Conservation (phyloP, 805 yeast genomes). For the Isabelozyma heimii region DNA sequence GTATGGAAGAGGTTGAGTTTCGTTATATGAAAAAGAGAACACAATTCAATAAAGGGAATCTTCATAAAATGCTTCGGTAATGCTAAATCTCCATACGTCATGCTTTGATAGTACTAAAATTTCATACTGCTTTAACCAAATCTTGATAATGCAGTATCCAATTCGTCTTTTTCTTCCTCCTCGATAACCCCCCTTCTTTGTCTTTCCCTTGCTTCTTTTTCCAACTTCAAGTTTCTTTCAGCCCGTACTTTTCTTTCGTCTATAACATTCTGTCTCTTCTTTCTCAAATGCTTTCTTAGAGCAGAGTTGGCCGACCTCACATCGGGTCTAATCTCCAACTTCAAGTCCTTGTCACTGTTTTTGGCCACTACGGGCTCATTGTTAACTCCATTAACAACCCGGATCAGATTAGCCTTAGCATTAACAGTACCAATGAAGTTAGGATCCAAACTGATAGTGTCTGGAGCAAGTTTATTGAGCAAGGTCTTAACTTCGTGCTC, state of each 20-base stretch:
- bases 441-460: constrained; percentile 90
- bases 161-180: constrained; percentile 51
- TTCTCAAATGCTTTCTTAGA: constrained; percentile 74
- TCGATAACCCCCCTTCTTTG: constrained; percentile 39
- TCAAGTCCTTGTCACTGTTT: constrained; percentile 34
- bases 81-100: not conserved
- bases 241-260: constrained; percentile 80
- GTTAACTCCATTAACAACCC: constrained; percentile 60
- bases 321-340: constrained; percentile 62
- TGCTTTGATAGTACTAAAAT: not conserved
- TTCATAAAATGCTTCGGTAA: no score
- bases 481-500: constrained; percentile 84
- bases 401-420: constrained; percentile 56
- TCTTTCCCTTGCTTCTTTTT: constrained; percentile 66
- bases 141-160: constrained; percentile 50
- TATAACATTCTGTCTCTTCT: constrained; percentile 79
- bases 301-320: constrained; percentile 81
- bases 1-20: no score
- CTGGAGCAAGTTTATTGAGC: constrained; percentile 86
- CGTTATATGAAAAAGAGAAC: no score
- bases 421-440: constrained; percentile 81
- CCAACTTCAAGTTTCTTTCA: constrained; percentile 70
- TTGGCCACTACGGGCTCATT: constrained; percentile 40
- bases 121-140: constrained; percentile 30
- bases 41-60: no score